Evolutionary conservation across 2,329 filamentous ascomycete species (phyloP), one percentile per base, ranked within the genome.

Genomic region (Ophiostoma himal-ulmi): DNA sequence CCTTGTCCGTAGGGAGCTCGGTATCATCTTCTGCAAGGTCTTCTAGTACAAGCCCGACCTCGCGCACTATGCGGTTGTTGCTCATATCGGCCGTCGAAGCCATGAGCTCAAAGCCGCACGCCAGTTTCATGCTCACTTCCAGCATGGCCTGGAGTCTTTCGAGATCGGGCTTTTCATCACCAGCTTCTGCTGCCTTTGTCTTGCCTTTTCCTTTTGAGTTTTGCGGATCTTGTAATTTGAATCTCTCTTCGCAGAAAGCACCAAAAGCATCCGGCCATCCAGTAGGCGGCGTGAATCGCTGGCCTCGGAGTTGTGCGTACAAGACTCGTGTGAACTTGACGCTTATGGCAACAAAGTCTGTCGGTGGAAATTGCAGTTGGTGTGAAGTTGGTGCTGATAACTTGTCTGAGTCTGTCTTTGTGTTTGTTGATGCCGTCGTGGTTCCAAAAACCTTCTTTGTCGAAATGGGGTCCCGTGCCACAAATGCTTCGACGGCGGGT

Each of bases 101-200:
- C 67, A 98, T 83, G 85, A 98, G 95, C 79, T 99, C 94, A 76
- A 97, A 93, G 0, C 94, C 95, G 75, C 90, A 93, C 0, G 92
- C 86, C 11, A 98, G 80, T 77, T 98, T 98, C 89, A 97, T 94
- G 13, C 94, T 94, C 57, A 91, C 82, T 70, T 94, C 90, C 1
- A 85, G 73, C n/a, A 82, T 80, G 75, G 77, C 80, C 70, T 77
- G 74, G 2, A 69, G 76, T 57, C 75, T 79, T 69, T 71, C 68
- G 14, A n/a, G 36, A n/a, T 62, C 30, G 36, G 60, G 14, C 1
- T 5, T 37, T n/a, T 48, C 5, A 30, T 22, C 77, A 20, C 20
- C 75, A 11, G 36, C 76, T 68, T 1, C 74, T 72, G n/a, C 14
- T 30, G 34, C 60, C 6, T 64, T 64, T 8, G 14, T 34, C 13